These are phyloP conservation scores for Candida ovalis DNA, from an alignment of 805 yeast genomes.

Conservation along the genomic window DNA sequence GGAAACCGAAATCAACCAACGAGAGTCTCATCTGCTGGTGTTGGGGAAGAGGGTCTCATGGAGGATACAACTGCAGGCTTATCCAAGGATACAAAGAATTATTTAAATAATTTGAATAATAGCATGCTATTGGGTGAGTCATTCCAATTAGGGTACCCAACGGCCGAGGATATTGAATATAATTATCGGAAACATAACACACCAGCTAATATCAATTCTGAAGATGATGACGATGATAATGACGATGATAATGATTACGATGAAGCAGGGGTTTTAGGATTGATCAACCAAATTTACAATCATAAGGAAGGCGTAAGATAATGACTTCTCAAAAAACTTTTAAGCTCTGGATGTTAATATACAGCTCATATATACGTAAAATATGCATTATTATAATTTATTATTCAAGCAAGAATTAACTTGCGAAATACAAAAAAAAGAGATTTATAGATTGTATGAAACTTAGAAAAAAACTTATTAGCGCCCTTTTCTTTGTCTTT, in stretches of 20 bases:
- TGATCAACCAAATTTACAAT: slow-evolving; percentile 76
- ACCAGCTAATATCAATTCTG: background rate
- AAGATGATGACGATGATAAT: slow-evolving; percentile 16
- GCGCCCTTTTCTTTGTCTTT: slow-evolving; percentile 55
- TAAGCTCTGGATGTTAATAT: no score
- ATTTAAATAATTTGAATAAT: slow-evolving; percentile 24
- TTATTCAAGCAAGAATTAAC: background rate
- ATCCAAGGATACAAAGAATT: slow-evolving; percentile 20
- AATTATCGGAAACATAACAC: slow-evolving; percentile 2
- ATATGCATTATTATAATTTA: background rate
- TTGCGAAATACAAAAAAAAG: background rate
- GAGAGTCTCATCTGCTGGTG: slow-evolving; percentile 8
- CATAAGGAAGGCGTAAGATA: slow-evolving; percentile 32
- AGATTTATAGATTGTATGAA: background rate
- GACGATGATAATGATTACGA: slow-evolving; percentile 26
- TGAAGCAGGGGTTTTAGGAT: slow-evolving; percentile 52
- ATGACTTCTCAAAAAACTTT: background rate
- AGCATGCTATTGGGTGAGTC: slow-evolving; percentile 42
- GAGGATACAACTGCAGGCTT: slow-evolving; percentile 30
- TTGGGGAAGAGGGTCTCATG: slow-evolving; percentile 8
- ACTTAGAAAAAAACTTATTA: slow-evolving; percentile 1
- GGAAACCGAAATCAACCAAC: slow-evolving; percentile 2
- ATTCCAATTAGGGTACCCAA: slow-evolving; percentile 35
- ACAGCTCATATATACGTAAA: background rate
- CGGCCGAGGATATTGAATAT: slow-evolving; percentile 18